phyloP scores from a whole-genome alignment of 345 rosid genomes.

The Microthlaspi erraticum region DNA sequence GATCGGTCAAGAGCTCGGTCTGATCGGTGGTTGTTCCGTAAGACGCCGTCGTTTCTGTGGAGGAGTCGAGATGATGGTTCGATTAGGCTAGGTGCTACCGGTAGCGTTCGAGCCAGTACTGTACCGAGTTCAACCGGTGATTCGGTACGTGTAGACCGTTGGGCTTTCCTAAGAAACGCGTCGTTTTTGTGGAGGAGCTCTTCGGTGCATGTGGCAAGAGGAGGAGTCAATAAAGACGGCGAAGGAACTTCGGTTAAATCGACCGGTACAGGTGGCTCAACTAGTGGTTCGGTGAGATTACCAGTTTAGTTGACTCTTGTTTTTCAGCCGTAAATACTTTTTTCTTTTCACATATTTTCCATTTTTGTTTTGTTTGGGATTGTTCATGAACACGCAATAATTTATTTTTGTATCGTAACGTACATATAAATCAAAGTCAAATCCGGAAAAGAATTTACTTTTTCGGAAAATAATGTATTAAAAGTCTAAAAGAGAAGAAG shows the following conservation, averaged over 20 bases:
- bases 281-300: conserved; percentile 45
- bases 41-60: conserved; percentile 49
- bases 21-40: conserved; percentile 43
- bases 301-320: conserved; percentile 54
- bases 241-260: conserved; percentile 45
- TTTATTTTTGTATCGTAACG: conserved; percentile 18
- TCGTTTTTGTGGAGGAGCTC: conserved; percentile 60
- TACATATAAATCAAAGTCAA: conserved; percentile 29
- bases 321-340: not conserved
- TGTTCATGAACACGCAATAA: conserved; percentile 29
- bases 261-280: conserved; percentile 31
- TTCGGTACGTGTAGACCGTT: conserved; percentile 55
- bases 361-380: conserved; percentile 22
- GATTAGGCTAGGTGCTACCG: conserved; percentile 41
- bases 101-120: conserved; percentile 34
- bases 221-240: conserved; percentile 49
- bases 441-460: not conserved
- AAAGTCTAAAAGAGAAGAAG: not conserved
- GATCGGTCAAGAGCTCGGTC: conserved; percentile 42
- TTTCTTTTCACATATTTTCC: not conserved
- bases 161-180: conserved; percentile 54
- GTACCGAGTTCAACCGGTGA: conserved; percentile 39
- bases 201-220: conserved; percentile 54
- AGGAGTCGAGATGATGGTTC: conserved; percentile 44
- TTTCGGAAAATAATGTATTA: not conserved